Evolutionary conservation across 345 rosid genomes (phyloP), one percentile per base, ranked within the genome.

Genomic region (Excoecaria cochinchinensis): DNA sequence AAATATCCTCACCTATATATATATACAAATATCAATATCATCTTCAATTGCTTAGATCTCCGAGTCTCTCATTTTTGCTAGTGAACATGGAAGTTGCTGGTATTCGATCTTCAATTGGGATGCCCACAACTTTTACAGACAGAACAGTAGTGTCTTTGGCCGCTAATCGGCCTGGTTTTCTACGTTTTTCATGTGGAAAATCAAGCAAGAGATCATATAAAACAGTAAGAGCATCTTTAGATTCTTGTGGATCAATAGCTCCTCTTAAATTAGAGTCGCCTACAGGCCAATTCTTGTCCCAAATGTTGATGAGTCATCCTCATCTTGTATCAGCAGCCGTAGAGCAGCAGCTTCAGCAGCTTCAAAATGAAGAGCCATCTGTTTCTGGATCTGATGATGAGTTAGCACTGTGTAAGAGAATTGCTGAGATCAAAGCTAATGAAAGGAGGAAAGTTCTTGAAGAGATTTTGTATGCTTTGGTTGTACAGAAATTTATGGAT

Each of bases 281-380:
- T 1, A 84, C 88, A 25, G 98, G 99, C 64, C 97, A 90, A 85
- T 92, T 95, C 74, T 82, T 95, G 81, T 85, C 92, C 38, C 95
- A 93, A 86, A 93, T 95, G 58, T 73, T 95, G 78, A 61, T 81
- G 40, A 95, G 89, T 74, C 97, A 95, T 77, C 99, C 99, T 5
- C 97, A 96, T 81, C 98, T 96, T 36, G 85, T 96, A 73, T 94
- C 94, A 67, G 98, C 95, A 22, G 99, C 99, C 7, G 98, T 89
- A 51, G 99, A 93, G 81, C 93, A 91, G 83, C 97, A 92, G 85
- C 97, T 96, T 58, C 92, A 93, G 38, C 99, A 90, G 87, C 97
- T 96, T 55, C 98, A 89, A 77, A 90, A 87, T 0, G 98, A 96
- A 59, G 90, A 89, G n/a, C 77, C 91, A 0, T 78, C 92, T n/a